Percentiles rank a stretch among this genome's conserved stretches.
Evolutionary conservation across 257 asterid species (phyloP).

Genomic region (Pogostemon cablin): DNA sequence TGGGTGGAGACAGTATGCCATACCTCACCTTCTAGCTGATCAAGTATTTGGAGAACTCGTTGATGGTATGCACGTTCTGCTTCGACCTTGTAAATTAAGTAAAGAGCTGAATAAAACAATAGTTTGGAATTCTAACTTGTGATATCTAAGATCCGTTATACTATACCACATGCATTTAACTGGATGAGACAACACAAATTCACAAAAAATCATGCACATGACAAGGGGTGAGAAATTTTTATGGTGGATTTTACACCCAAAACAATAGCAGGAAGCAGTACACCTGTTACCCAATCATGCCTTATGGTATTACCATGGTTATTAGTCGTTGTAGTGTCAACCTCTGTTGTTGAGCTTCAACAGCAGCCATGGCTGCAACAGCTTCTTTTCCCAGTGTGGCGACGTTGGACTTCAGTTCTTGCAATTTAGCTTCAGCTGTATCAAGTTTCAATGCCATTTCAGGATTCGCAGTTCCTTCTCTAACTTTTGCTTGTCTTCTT

Average conservation of each 20-base stretch:
- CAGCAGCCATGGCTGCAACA: conserved; percentile 98
- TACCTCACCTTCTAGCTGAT: conserved; percentile 53
- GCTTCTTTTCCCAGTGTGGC: conserved; percentile 94
- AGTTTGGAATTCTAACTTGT: conserved; percentile 10
- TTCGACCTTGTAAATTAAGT: conserved; percentile 60
- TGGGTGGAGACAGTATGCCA: neutral
- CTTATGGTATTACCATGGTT: conserved; percentile 64
- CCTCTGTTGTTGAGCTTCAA: conserved; percentile 96
- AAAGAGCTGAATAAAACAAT: conserved; percentile 14
- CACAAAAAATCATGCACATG: neutral
- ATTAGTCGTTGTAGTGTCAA: conserved; percentile 88
- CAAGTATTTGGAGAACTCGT: conserved; percentile 81
- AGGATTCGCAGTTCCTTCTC: conserved; percentile 87
- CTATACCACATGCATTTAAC: neutral
- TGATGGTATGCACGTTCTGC: conserved; percentile 90
- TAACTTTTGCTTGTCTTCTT: conserved; percentile 80
- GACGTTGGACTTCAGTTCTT: conserved; percentile 77
- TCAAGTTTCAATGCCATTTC: conserved; percentile 85
- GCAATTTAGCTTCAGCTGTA: conserved; percentile 84
- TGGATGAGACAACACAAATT: neutral
- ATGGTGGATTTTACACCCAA: neutral
- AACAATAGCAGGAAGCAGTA: neutral
- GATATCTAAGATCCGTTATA: neutral
- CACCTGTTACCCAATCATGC: conserved; percentile 2
- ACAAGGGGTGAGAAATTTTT: neutral